Base-by-base conservation (phyloP, 805 yeast species). In the Ogataea pilisensis region DNA sequence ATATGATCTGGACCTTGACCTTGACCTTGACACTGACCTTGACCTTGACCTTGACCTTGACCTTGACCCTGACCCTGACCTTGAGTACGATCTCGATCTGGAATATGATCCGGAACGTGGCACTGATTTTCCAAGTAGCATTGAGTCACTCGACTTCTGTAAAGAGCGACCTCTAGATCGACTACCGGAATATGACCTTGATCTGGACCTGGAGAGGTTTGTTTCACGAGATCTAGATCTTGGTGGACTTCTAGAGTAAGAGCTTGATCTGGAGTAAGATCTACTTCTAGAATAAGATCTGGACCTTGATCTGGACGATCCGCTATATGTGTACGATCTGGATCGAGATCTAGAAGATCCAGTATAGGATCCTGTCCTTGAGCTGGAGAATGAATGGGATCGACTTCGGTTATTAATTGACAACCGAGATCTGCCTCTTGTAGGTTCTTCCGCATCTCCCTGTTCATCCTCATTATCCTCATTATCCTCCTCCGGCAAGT, bases 401-500 rank as follows among this genome's bases (percentile, higher is more conserved):
- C 28, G 22, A 11, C 24, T 29, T 9, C 8, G 5, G 5, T 17
- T n/a, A 6, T 12, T 3, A 31, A 31, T 31, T 18, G 32, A 13
- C 5, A 7, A 13, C 11, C 41, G 13, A 16, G 36, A 26, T 25
- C 41, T 26, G 11, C 41, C 37, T 29, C 39, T 35, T 14, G 4
- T 11, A 9, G 19, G 42, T 26, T n/a, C 20, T 31, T 29, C 42
- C 28, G 9, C 28, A 19, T 29, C 50, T 32, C 5, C 41, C 39
- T 21, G 38, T 34, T 27, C 36, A 14, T 37, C 45, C 19, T 39
- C 39, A 24, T 35, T 50, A 14, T 45, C 46, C 31, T 41, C 46
- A 31, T 50, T 54, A 12, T 46, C 46, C 13, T 53, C 55, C 3
- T 53, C 39, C 19, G 62, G 60, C 20, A 60, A 31, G 13, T 43